phyloP scores from a whole-genome alignment of 2,329 filamentous ascomycete species.

The Curvularia hawaiiensis region DNA sequence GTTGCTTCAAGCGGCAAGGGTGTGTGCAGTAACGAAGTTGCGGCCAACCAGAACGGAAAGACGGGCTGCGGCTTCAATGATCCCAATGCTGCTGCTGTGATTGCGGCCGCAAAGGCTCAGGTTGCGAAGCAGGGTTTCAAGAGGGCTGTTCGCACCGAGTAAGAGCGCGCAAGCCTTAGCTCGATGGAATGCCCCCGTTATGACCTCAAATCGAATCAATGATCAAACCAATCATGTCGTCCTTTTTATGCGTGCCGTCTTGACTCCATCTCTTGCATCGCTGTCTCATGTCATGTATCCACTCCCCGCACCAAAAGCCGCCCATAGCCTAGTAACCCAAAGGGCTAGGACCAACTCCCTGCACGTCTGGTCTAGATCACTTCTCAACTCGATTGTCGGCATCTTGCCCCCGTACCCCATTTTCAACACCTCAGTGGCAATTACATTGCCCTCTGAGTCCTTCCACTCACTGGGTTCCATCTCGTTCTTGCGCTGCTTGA shows the following conservation, averaged over 20 bases:
- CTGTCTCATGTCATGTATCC: conserved; percentile 3
- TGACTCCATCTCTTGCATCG: background rate
- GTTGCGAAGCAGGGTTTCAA: conserved; percentile 38
- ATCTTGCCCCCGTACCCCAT: conserved; percentile 22
- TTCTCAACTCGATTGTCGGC: conserved; percentile 29
- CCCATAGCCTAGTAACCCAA: conserved; percentile 34
- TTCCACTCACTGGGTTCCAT: conserved; percentile 29
- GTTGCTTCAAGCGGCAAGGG: conserved; percentile 28
- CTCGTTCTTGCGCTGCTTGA: conserved; percentile 25
- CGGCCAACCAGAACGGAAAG: conserved; percentile 38
- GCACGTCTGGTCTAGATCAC: conserved; percentile 30
- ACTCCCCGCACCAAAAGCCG: conserved; percentile 27
- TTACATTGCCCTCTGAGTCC: conserved; percentile 23
- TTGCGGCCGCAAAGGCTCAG: conserved; percentile 39
- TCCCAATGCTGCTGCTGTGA: conserved; percentile 34
- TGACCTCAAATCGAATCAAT: background rate
- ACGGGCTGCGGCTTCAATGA: conserved; percentile 38
- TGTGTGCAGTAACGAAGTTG: conserved; percentile 38
- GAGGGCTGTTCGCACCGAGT: conserved; percentile 25
- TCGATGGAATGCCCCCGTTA: background rate
- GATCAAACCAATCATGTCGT: background rate
- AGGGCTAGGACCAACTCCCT: conserved; percentile 31
- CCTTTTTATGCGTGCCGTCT: background rate
- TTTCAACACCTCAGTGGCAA: conserved; percentile 30
- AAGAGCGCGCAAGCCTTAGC: background rate